phyloP scores from a whole-genome alignment of 306 rosid genomes.

The Quercus agrifolia region DNA sequence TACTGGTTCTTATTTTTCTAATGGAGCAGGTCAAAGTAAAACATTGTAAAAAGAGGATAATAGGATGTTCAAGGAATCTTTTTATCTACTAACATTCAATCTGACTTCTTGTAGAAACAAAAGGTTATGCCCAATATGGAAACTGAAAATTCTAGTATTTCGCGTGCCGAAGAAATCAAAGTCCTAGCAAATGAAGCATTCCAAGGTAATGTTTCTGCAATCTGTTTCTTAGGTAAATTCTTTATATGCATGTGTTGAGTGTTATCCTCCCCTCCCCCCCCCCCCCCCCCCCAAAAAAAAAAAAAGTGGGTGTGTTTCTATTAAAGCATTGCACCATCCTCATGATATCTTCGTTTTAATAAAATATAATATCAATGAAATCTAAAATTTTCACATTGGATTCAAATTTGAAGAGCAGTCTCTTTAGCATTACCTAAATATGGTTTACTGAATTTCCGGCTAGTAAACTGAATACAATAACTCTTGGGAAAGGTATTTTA shows the following conservation, averaged over 20 bases:
- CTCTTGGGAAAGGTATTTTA: not conserved
- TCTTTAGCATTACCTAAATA: not conserved
- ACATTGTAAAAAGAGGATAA: conserved; percentile 12
- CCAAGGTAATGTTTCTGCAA: conserved; percentile 46
- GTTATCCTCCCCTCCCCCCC: too few species aligned
- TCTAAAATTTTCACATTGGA: conserved; percentile 6
- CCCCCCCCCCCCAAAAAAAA: too few species aligned
- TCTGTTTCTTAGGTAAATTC: not conserved
- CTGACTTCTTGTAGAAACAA: conserved; percentile 20
- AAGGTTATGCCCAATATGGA: conserved; percentile 53
- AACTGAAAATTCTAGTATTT: conserved; percentile 40
- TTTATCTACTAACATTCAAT: conserved; percentile 31
- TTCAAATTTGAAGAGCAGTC: not conserved
- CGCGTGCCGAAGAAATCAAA: conserved; percentile 78
- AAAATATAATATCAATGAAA: not conserved
- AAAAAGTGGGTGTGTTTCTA: not conserved
- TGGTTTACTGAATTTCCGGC: conserved; percentile 1
- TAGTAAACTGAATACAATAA: not conserved
- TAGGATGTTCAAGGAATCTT: conserved; percentile 13
- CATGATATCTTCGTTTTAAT: conserved; percentile 5
- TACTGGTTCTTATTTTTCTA: conserved; percentile 5
- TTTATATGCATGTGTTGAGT: not conserved
- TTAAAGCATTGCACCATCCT: not conserved
- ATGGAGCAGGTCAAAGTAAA: conserved; percentile 13
- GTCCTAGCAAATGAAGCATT: conserved; percentile 81